Percentiles rank a stretch among this genome's conserved stretches.
Evolutionary conservation across 805 yeast species (phyloP).

Genomic region (Jamesozyma jinghongensis): DNA sequence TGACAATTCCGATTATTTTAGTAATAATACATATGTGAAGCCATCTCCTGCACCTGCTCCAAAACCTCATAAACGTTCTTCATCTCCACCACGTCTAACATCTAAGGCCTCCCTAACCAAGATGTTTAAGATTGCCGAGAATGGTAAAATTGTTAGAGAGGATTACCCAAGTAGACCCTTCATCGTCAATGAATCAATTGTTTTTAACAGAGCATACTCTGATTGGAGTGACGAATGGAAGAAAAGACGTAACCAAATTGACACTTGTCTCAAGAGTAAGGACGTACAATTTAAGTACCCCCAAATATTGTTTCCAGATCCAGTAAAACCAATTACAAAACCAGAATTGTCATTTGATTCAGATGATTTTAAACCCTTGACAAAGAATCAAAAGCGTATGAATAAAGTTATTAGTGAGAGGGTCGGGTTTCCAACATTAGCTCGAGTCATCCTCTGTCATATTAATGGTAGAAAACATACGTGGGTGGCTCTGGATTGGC

Average conservation of each 20-base stretch:
- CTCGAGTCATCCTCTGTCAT: constrained; percentile 51
- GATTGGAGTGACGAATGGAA: constrained; percentile 21
- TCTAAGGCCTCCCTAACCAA: constrained; percentile 1
- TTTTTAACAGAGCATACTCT: constrained; percentile 19
- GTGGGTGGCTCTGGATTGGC: constrained; percentile 77
- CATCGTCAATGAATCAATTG: constrained; percentile 23
- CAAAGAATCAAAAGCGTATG: constrained; percentile 19
- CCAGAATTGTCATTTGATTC: constrained; percentile 4
- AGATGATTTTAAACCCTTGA: constrained; percentile 18
- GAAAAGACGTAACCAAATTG: constrained; percentile 11
- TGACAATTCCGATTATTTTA: constrained; percentile 10
- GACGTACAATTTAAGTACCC: constrained; percentile 15
- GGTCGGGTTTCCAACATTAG: constrained; percentile 20
- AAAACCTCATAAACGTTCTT: constrained; percentile 2
- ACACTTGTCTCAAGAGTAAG: constrained; percentile 14
- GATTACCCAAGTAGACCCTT: constrained; percentile 31
- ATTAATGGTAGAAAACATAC: constrained; percentile 66
- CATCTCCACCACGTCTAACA: constrained; percentile 4
- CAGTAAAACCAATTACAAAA: background rate
- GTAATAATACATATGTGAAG: constrained; percentile 12
- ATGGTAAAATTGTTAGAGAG: constrained; percentile 27
- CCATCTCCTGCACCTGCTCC: too few species aligned
- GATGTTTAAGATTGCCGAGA: constrained; percentile 21
- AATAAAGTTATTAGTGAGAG: constrained; percentile 15
- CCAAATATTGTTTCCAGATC: constrained; percentile 11